A percentile compares a stretch with the other conserved stretches of the same genome.
Evolutionary conservation across 257 asterid genomes (phyloP).

Genomic region (Buddleja alternifolia): DNA sequence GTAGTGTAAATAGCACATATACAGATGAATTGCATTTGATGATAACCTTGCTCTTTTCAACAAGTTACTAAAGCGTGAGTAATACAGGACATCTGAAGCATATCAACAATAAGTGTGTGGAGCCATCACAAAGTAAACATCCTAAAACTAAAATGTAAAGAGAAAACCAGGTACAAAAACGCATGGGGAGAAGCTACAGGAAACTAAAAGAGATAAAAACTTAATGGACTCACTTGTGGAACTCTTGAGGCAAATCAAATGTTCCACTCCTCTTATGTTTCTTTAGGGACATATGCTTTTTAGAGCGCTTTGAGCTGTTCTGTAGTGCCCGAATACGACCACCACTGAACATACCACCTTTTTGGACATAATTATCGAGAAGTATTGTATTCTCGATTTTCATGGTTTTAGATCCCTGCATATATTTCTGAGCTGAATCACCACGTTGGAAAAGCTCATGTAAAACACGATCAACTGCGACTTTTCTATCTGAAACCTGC

Average conservation of each 20-base stretch:
- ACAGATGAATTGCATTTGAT: no score
- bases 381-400: conserved; percentile 79
- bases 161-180: neutral
- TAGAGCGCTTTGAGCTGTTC: conserved; percentile 67
- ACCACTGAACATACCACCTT: conserved; percentile 38
- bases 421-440: conserved; percentile 76
- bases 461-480: conserved; percentile 53
- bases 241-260: conserved; percentile 63
- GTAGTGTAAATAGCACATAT: no score
- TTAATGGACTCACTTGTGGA: conserved; percentile 62
- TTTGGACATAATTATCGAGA: conserved; percentile 76
- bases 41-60: no score
- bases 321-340: conserved; percentile 39
- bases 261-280: conserved; percentile 69
- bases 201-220: neutral
- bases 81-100: neutral
- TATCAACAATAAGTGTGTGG: neutral
- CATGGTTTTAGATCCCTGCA: conserved; percentile 74
- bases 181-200: neutral
- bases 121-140: conserved; percentile 1
- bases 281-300: conserved; percentile 72
- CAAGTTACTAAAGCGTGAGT: no score
- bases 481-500: conserved; percentile 55
- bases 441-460: conserved; percentile 83
- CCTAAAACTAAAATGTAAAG: conserved; percentile 10